Percentiles rank a stretch among this genome's conserved stretches.
Evolutionary conservation across 345 rosid species (phyloP).

Genomic region (Camelina sativa): DNA sequence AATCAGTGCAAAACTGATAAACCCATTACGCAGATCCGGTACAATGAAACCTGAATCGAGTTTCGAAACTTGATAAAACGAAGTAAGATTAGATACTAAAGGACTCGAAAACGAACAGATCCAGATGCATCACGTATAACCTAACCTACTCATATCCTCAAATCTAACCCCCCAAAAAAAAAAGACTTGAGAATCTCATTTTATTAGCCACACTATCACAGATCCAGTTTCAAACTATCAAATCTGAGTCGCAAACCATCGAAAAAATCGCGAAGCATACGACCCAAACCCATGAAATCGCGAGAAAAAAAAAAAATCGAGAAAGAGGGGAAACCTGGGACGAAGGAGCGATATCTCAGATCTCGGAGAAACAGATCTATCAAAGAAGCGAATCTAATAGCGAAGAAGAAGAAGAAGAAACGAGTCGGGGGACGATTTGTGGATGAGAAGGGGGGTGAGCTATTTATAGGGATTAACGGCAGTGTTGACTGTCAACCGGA

Average conservation of each 20-base stretch:
- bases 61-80: neutral
- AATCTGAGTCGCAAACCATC: conserved; percentile 17
- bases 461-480: conserved; percentile 43
- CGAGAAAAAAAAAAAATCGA: neutral
- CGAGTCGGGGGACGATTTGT: conserved; percentile 36
- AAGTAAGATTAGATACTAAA: neutral
- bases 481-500: conserved; percentile 40
- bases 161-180: conserved; percentile 7
- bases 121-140: neutral
- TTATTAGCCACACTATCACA: neutral
- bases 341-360: conserved; percentile 4
- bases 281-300: conserved; percentile 8
- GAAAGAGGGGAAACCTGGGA: conserved; percentile 21
- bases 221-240: neutral
- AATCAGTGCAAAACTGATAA: neutral
- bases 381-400: conserved; percentile 20
- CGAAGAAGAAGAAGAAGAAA: conserved; percentile 2
- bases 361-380: conserved; percentile 31
- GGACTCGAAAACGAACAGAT: conserved; percentile 28
- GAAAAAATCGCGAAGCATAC: neutral
- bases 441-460: neutral
- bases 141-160: conserved; percentile 9
- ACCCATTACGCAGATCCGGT: conserved; percentile 14
- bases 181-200: conserved; percentile 9
- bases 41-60: neutral